Conservation (phyloP, 208 protist species). For the Trypanosoma conorhini region DNA sequence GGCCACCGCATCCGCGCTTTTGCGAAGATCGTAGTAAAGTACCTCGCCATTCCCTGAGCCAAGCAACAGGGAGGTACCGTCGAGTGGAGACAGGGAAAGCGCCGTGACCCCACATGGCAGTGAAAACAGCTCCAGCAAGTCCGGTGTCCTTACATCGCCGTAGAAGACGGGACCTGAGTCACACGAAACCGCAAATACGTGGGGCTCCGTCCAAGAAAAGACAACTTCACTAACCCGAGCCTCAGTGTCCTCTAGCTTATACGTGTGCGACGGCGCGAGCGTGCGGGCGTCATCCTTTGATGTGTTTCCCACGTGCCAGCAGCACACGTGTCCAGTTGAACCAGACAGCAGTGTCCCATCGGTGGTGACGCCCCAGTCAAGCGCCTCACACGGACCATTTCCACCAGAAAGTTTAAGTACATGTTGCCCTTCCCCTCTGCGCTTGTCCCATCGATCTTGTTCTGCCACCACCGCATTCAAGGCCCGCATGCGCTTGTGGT, state of each 20-base stretch:
- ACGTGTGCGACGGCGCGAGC: constrained; percentile 45
- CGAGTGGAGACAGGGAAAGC: constrained; percentile 54
- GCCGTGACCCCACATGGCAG: constrained; percentile 39
- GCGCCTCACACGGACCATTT: constrained; percentile 52
- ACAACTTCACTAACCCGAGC: constrained; percentile 51
- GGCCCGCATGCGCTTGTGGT: constrained; percentile 78
- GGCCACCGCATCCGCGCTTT: constrained; percentile 44
- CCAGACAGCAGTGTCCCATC: constrained; percentile 70
- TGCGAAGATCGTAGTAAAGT: constrained; percentile 67
- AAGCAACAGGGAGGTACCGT: constrained; percentile 56
- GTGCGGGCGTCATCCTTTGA: constrained; percentile 64
- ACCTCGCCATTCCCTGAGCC: constrained; percentile 63
- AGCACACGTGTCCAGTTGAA: constrained; percentile 53
- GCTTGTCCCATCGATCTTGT: constrained; percentile 85
- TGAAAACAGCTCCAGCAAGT: constrained; percentile 51
- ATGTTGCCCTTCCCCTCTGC: constrained; percentile 82
- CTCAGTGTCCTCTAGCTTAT: constrained; percentile 55
- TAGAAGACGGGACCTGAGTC: constrained; percentile 52
- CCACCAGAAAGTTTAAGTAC: constrained; percentile 65
- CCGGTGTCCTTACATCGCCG: constrained; percentile 46
- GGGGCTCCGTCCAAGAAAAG: constrained; percentile 65
- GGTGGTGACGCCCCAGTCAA: constrained; percentile 74
- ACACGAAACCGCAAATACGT: constrained; percentile 44
- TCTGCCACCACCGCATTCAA: constrained; percentile 68
- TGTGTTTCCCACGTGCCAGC: constrained; percentile 75